Conservation (phyloP, 2,329 filamentous ascomycete species). For the Paracamarosporium sp. region DNA sequence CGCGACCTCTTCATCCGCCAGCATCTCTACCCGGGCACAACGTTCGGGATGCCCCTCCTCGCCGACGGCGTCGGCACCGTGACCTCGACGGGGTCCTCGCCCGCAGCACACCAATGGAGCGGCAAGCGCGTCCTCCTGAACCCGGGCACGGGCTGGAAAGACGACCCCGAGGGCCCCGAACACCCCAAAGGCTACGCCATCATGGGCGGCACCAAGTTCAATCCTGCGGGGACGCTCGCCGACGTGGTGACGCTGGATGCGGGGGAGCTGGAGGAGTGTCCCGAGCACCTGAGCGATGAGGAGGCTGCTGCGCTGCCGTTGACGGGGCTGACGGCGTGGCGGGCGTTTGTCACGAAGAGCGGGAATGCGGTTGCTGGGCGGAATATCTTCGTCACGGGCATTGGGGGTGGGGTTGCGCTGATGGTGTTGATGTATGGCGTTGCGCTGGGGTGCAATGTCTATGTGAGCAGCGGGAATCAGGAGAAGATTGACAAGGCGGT, state of each 20-base stretch:
- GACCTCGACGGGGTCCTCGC: slow-evolving; percentile 64
- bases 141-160: slow-evolving; percentile 79
- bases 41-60: slow-evolving; percentile 78
- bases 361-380: slow-evolving; percentile 67
- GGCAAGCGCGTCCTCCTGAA: slow-evolving; percentile 78
- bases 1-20: slow-evolving; percentile 94
- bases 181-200: slow-evolving; percentile 64
- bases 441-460: slow-evolving; percentile 76
- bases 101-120: slow-evolving; percentile 62
- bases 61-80: slow-evolving; percentile 84
- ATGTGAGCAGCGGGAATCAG: slow-evolving; percentile 76
- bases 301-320: slow-evolving; percentile 87
- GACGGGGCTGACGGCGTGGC: slow-evolving; percentile 86
- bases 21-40: slow-evolving; percentile 85
- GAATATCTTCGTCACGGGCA: slow-evolving; percentile 87
- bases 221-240: slow-evolving; percentile 73
- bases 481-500: slow-evolving; percentile 78
- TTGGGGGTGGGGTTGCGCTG: slow-evolving; percentile 90
- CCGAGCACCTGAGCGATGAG: slow-evolving; percentile 71
- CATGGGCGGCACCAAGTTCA: slow-evolving; percentile 71
- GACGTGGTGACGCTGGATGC: slow-evolving; percentile 75
- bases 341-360: slow-evolving; percentile 82
- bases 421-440: slow-evolving; percentile 81
- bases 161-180: slow-evolving; percentile 76
- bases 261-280: slow-evolving; percentile 76